Evolutionary conservation across 495 filamentous ascomycete genomes (phyloP).

Genomic region (Xylaria nigripes): DNA sequence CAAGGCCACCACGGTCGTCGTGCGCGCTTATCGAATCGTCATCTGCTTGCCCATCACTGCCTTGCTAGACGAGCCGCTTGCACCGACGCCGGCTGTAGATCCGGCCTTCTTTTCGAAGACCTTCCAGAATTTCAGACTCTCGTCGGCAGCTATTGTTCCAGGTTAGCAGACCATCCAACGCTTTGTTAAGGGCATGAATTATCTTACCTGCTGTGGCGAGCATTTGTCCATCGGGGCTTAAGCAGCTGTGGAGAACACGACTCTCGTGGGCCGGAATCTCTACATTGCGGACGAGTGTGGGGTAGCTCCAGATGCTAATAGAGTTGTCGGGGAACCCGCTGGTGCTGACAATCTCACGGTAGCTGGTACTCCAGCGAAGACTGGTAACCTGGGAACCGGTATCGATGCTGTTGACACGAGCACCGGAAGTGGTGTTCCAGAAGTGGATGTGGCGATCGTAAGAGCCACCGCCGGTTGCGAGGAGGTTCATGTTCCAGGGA

Average conservation of each 20-base stretch:
- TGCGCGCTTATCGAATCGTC: slow-evolving; percentile 89
- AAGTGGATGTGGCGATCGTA: slow-evolving; percentile 98
- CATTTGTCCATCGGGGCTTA: slow-evolving; percentile 96
- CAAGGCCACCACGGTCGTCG: slow-evolving; percentile 9
- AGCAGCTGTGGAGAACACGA: slow-evolving; percentile 83
- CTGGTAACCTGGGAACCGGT: slow-evolving; percentile 95
- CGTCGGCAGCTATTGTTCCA: slow-evolving; percentile 61
- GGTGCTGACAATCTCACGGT: slow-evolving; percentile 95
- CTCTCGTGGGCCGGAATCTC: slow-evolving; percentile 99
- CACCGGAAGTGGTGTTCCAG: slow-evolving; percentile 98
- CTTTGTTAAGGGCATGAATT: slow-evolving; percentile 14
- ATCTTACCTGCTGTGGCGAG: slow-evolving; percentile 71
- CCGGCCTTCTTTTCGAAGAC: slow-evolving; percentile 96
- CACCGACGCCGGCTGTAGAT: slow-evolving; percentile 48
- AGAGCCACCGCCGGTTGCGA: slow-evolving; percentile 92
- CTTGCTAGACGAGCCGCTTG: slow-evolving; percentile 45
- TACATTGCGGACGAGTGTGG: slow-evolving; percentile 87
- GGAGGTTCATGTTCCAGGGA: slow-evolving; percentile 94
- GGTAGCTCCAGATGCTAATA: slow-evolving; percentile 97
- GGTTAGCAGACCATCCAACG: neutral
- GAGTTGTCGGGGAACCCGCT: slow-evolving; percentile 98
- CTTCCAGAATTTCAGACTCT: slow-evolving; percentile 99
- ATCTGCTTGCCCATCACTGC: slow-evolving; percentile 84
- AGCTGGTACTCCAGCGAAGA: slow-evolving; percentile 88
- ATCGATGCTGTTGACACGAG: slow-evolving; percentile 96